These are phyloP conservation scores for Aspergillus kassunensis DNA, from an alignment of 495 filamentous ascomycete genomes.

Conservation along the genomic window DNA sequence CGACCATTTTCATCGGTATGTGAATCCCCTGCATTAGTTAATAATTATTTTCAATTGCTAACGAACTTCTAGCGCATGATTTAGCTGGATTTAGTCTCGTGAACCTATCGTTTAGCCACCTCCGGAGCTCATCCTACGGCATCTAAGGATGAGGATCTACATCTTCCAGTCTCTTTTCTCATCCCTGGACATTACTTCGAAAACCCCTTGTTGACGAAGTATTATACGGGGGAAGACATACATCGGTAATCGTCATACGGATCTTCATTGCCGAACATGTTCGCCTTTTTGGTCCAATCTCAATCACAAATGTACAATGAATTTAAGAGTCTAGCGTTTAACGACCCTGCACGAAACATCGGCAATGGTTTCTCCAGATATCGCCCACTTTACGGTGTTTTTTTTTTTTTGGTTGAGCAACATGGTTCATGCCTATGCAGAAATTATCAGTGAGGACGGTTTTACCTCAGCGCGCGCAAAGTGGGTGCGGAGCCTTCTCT, in stretches of 20 bases:
- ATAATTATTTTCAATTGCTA: conserved; percentile 1
- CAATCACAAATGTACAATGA: conserved; percentile 77
- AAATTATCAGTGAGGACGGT: conserved; percentile 45
- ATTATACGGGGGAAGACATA: conserved; percentile 33
- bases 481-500: conserved; percentile 45
- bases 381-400: conserved; percentile 54
- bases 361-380: conserved; percentile 48
- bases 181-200: conserved; percentile 46
- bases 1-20: background rate
- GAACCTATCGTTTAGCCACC: background rate
- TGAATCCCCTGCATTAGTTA: background rate
- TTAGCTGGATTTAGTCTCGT: background rate
- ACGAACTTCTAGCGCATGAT: conserved; percentile 4
- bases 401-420: conserved; percentile 41
- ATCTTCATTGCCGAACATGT: conserved; percentile 73
- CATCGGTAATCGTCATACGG: conserved; percentile 54
- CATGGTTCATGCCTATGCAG: conserved; percentile 36
- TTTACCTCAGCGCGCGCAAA: conserved; percentile 7
- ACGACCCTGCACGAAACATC: conserved; percentile 53
- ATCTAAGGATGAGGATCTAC: too few species aligned
- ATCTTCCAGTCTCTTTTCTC: conserved; percentile 35
- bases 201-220: conserved; percentile 56
- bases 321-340: conserved; percentile 66
- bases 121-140: conserved; percentile 15
- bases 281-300: conserved; percentile 76